These are phyloP conservation scores for Chenopodium formosanum DNA, from an alignment of 148 eudicot species.

Conservation along the genomic window DNA sequence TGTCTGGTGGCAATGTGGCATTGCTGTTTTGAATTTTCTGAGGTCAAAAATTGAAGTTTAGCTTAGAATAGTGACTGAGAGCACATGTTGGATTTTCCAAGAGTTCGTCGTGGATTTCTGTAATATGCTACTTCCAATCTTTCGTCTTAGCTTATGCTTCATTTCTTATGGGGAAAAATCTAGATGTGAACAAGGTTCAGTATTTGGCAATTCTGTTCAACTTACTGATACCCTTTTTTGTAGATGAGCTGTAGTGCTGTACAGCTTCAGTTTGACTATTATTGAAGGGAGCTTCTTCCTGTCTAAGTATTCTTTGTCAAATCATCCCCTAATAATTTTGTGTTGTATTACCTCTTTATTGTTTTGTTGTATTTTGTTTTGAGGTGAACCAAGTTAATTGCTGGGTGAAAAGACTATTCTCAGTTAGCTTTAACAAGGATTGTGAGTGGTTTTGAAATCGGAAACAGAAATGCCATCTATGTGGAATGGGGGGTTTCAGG, in stretches of 20 bases:
- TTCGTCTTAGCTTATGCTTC: neutral
- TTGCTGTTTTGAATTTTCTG: no score
- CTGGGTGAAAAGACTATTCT: neutral
- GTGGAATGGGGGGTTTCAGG: neutral
- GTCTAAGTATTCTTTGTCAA: neutral
- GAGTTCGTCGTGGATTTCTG: neutral
- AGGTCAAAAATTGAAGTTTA: neutral
- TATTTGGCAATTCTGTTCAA: neutral
- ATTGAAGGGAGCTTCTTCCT: neutral
- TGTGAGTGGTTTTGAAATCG: neutral
- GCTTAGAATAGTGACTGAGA: neutral
- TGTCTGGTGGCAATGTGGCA: no score
- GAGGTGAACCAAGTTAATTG: neutral
- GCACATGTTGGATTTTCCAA: neutral
- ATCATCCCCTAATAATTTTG: neutral
- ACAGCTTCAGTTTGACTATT: neutral
- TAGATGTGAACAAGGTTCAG: neutral
- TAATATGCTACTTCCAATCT: neutral
- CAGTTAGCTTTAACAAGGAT: neutral
- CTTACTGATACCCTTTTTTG: neutral
- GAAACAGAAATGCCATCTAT: neutral
- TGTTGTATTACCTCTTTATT: neutral
- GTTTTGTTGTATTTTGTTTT: no score
- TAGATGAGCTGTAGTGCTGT: neutral
- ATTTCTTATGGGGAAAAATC: neutral